These are phyloP conservation scores for Cutaneotrichosporon sp. DNA, from an alignment of 1,284 basidiomycete genomes.

Conservation along the genomic window DNA sequence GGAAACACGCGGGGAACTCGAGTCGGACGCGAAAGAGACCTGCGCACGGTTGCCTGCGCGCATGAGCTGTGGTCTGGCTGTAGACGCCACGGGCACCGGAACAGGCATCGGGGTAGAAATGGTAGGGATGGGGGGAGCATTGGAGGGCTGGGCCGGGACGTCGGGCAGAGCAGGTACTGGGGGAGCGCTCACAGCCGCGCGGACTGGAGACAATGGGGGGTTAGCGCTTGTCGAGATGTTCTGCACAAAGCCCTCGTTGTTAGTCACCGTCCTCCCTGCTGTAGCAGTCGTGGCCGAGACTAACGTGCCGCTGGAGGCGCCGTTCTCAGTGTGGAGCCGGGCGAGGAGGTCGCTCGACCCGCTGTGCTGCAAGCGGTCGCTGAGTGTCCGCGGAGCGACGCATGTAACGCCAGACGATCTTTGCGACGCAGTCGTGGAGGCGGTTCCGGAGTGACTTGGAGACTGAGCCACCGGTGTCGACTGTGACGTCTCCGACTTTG, in stretches of 20 bases:
- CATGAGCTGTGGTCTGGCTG: slow-evolving; percentile 23
- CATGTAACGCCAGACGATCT: slow-evolving; percentile 10
- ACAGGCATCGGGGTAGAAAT: slow-evolving; percentile 13
- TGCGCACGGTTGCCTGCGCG: slow-evolving; percentile 26
- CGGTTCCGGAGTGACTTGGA: background rate
- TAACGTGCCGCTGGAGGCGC: background rate
- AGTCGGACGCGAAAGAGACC: slow-evolving; percentile 36
- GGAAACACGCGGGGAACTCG: slow-evolving; percentile 14
- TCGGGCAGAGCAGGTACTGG: background rate
- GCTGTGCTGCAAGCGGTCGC: slow-evolving; percentile 19
- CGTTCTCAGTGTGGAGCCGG: slow-evolving; percentile 16
- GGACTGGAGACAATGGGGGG: slow-evolving; percentile 18
- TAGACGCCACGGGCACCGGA: slow-evolving; percentile 23
- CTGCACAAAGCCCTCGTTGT: background rate
- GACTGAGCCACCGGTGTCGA: background rate
- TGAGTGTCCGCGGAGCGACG: slow-evolving; percentile 4
- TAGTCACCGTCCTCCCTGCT: background rate
- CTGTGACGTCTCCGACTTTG: slow-evolving; percentile 1
- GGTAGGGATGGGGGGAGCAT: background rate
- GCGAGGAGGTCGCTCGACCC: slow-evolving; percentile 25
- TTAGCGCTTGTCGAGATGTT: slow-evolving; percentile 7
- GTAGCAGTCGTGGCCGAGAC: background rate
- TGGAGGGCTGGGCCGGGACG: background rate
- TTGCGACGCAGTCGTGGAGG: slow-evolving; percentile 5
- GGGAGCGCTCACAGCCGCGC: background rate